Evolutionary conservation across 768 basidiomycete species (phyloP).

Genomic region (Megacollybia marginata): DNA sequence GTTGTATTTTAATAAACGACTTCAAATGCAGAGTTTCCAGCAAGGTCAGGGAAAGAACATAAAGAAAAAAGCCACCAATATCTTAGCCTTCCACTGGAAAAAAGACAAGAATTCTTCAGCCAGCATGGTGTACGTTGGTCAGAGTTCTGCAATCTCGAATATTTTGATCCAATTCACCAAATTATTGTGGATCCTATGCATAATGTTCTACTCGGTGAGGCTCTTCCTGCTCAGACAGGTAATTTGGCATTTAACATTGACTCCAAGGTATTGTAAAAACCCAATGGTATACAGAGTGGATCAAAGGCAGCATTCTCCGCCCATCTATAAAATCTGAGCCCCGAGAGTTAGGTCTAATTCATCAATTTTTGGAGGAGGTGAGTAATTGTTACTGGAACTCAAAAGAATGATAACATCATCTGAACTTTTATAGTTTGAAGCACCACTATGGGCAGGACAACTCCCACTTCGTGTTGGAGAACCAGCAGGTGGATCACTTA

Average conservation of each 20-base stretch:
- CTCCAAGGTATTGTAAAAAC: conserved; percentile 17
- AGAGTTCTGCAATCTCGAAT: conserved; percentile 16
- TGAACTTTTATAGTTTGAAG: conserved; percentile 9
- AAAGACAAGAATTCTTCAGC: conserved; percentile 9
- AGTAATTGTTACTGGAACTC: neutral
- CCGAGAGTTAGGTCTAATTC: conserved; percentile 11
- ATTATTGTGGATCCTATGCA: conserved; percentile 23
- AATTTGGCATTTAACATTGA: no score
- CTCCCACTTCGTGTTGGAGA: conserved; percentile 15
- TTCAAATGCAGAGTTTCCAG: neutral
- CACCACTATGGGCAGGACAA: conserved; percentile 13
- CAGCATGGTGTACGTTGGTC: conserved; percentile 17
- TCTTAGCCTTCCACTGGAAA: neutral
- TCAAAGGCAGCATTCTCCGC: conserved; percentile 7
- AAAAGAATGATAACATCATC: no score
- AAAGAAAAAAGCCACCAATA: neutral
- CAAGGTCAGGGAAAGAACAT: neutral
- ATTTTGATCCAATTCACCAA: conserved; percentile 16
- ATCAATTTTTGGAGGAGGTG: conserved; percentile 8
- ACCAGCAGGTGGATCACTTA: conserved; percentile 14
- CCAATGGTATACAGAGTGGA: conserved; percentile 18
- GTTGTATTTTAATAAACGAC: neutral
- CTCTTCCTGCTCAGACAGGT: no score
- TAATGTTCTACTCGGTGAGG: conserved; percentile 17
- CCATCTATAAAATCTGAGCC: conserved; percentile 3